A percentile compares a stretch with the other conserved stretches of the same genome.
Conservation (phyloP, 306 rosid genomes). For the Biancaea sappan region DNA sequence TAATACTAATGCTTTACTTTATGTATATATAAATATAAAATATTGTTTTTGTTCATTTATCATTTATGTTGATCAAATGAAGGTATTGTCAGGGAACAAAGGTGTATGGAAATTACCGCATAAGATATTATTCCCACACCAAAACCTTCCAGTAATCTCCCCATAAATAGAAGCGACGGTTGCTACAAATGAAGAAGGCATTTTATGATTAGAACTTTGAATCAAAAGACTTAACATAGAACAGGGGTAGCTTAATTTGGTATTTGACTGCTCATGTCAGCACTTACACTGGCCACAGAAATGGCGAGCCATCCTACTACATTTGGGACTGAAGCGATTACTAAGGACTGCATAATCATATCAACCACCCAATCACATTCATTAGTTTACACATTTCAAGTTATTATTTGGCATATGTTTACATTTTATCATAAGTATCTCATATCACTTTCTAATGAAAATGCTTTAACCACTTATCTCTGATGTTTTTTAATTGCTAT, state of each 20-base stretch:
- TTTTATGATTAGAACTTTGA: background rate
- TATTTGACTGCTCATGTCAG: conserved; percentile 1
- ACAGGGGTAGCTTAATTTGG: background rate
- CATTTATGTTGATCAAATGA: too few species aligned
- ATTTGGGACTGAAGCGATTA: conserved; percentile 64
- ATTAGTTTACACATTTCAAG: background rate
- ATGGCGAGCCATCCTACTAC: conserved; percentile 69
- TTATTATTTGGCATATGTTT: background rate
- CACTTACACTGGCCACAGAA: conserved; percentile 59
- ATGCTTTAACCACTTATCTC: background rate
- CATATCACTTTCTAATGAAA: background rate
- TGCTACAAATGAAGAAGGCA: conserved; percentile 46
- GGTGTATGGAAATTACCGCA: conserved; percentile 52
- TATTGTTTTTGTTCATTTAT: too few species aligned
- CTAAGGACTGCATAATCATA: conserved; percentile 51
- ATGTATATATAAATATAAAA: too few species aligned
- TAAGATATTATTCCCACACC: conserved; percentile 87
- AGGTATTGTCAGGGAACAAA: too few species aligned
- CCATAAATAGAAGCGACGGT: conserved; percentile 64
- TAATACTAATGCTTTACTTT: background rate
- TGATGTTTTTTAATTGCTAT: background rate
- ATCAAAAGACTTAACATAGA: background rate
- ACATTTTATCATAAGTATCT: background rate
- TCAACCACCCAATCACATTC: conserved; percentile 18
- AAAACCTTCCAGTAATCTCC: conserved; percentile 80